Evolutionary conservation across 306 rosid species (phyloP), one percentile per base, ranked within the genome.

Genomic region (Hylodesmum podocarpum): DNA sequence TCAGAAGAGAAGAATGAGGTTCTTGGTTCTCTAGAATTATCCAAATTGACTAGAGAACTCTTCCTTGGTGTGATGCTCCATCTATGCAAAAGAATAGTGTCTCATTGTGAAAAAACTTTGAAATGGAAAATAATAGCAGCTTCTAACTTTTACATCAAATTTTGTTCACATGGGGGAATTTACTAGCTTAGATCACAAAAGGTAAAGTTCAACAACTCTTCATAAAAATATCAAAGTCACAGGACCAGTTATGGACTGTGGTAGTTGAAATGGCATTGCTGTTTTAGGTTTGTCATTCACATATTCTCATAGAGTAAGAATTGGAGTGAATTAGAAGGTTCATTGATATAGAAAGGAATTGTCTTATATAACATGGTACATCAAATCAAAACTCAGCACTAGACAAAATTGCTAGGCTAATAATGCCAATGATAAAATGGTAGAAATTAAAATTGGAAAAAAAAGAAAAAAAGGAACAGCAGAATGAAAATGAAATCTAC

Each of bases 131-230:
- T 40, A 33, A 37, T 53, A 53, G 70, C 50, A 37, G 9, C 3
- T 33, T 33, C 54, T 58, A 66, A 80, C 68, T 58, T 73, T 78
- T 57, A 19, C 76, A 70, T 61, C 82, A 80, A 70, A 40, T 63
- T 63, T 57, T 73, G 55, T 50, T 69, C 78, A 66, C 79, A 72
- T 50, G 57, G 72, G 55, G 65, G 25, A 76, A 81, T 72, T 61
- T 46, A 79, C 78, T 78, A 29, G 12, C 72, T 61, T 49, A 62
- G 78, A 78, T 50, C 58, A 49, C 22, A 75, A 87, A 79, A 85
- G 36, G 79, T 55, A 78, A 82, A 66, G 57, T 41, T 73, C 84
- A 88, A 84, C 86, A 37, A 84, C 89, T 80, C 51, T 18, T 53
- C 39, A 27, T 33, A 47, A 59, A 73, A 43, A 70, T 4, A 49